phyloP scores from a whole-genome alignment of 139 green algal genomes.

The Ettlia oleoabundans region DNA sequence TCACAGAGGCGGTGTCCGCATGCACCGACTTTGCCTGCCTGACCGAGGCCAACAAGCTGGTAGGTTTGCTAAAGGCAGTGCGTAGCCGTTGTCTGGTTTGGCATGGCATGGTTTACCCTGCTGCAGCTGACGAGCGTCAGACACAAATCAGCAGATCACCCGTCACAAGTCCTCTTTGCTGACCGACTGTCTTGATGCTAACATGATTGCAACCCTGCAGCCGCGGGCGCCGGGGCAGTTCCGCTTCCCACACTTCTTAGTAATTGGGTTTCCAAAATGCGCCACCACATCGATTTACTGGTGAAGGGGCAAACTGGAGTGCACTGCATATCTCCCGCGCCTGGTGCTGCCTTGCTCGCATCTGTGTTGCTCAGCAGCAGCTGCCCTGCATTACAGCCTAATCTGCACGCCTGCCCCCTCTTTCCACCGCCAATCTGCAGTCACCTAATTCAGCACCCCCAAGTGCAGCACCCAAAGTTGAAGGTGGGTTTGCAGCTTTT shows the following conservation, averaged over 20 bases:
- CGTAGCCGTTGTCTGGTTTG: too few species aligned
- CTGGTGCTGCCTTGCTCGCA: neutral
- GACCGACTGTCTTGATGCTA: too few species aligned
- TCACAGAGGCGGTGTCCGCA: neutral
- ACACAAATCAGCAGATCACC: too few species aligned
- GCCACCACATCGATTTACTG: constrained; percentile 28
- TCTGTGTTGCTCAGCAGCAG: too few species aligned
- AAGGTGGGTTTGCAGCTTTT: neutral
- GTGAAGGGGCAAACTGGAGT: neutral
- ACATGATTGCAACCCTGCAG: constrained; percentile 8
- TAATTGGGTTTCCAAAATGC: constrained; percentile 25
- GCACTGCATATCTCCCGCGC: neutral
- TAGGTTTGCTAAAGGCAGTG: too few species aligned
- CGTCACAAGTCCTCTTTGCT: too few species aligned
- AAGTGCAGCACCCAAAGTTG: constrained; percentile 19
- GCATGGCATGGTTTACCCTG: too few species aligned
- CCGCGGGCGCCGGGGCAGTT: constrained; percentile 25
- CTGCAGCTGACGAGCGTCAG: neutral
- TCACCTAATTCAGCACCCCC: constrained; percentile 31
- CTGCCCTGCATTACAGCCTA: neutral
- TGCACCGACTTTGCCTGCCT: constrained; percentile 28
- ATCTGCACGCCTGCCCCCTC: neutral
- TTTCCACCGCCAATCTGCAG: neutral
- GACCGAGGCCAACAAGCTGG: constrained; percentile 24
- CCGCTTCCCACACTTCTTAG: constrained; percentile 22